These are phyloP conservation scores for Warburgia ugandensis DNA, from an alignment of 164 flowering plant species.

Conservation along the genomic window DNA sequence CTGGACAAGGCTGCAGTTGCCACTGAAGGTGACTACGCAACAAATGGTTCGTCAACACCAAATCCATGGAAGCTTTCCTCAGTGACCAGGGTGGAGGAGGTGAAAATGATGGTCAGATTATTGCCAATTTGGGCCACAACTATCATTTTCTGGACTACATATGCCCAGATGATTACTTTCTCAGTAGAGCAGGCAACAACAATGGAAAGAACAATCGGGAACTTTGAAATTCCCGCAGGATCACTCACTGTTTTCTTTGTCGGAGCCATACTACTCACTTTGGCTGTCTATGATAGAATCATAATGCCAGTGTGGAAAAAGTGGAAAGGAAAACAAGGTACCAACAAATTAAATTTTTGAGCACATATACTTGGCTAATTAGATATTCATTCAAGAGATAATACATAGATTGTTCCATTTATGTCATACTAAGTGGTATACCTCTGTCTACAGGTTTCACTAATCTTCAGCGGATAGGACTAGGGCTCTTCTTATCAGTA, in stretches of 20 bases:
- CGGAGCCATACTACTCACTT: conserved; percentile 57
- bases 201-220: conserved; percentile 62
- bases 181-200: conserved; percentile 79
- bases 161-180: conserved; percentile 97
- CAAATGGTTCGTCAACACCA: conserved; percentile 36
- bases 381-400: too few species aligned
- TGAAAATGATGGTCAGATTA: conserved; percentile 78
- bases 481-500: conserved; percentile 63
- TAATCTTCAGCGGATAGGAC: conserved; percentile 61
- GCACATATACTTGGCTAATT: background rate
- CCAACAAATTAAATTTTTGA: background rate
- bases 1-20: conserved; percentile 84
- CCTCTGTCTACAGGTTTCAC: conserved; percentile 47
- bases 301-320: conserved; percentile 73
- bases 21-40: conserved; percentile 17
- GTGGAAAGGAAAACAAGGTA: conserved; percentile 81
- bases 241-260: conserved; percentile 90
- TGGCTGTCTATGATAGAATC: conserved; percentile 60
- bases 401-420: background rate
- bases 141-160: conserved; percentile 94
- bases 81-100: conserved; percentile 82
- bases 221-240: conserved; percentile 81
- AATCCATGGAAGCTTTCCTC: conserved; percentile 79
- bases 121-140: conserved; percentile 96
- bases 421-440: background rate